Evolutionary conservation across 148 eudicot genomes (phyloP), one percentile per base, ranked within the genome.

Genomic region (Persicaria maculosa): DNA sequence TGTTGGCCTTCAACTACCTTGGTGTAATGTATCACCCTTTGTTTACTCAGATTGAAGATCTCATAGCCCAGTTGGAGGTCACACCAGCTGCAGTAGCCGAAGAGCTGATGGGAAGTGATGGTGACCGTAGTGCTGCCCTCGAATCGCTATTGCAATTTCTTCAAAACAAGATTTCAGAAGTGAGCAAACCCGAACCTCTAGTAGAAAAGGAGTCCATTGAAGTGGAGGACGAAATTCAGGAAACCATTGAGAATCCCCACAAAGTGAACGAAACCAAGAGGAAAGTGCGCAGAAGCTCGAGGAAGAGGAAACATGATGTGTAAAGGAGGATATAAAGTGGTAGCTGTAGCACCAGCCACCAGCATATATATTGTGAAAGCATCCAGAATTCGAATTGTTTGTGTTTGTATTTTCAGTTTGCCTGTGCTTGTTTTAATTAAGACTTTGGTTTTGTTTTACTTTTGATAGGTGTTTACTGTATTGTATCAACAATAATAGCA

Each of bases 1-100:
- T 75, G 6, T 44, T 75, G 3, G 78, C 78, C 70, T 67, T 57
- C 4, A 75, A 75, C 50, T 75, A 75, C 50, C 72, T 68, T 22
- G 53, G 69, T 19, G 16, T 75, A 36, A 52, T 9, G 9, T 43
- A 31, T 12, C 73, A 75, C 16, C 52, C 43, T 68, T 44, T 68
- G 50, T 58, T 75, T 36, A 5, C 50, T 36, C 72, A 40, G 20
- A 75, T 75, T 9, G 75, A 73, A 15, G 22, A 15, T 4, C 46
- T 73, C 12, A 52, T 73, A 36, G 47, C 19, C 4, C 40, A 47
- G 36, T 5, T 25, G 20, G 59, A 72, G 59, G 52, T 72, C 47
- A 72, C 74, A 31, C 74, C 57, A 22, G 74, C 74, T 3, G 22
- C 22, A 22, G 44, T 72, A 3, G 74, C 74, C 2, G 74, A 50